A percentile compares a stretch with the other conserved stretches of the same genome.
Conservation (phyloP, 768 basidiomycete species). For the Russula vinacea region DNA sequence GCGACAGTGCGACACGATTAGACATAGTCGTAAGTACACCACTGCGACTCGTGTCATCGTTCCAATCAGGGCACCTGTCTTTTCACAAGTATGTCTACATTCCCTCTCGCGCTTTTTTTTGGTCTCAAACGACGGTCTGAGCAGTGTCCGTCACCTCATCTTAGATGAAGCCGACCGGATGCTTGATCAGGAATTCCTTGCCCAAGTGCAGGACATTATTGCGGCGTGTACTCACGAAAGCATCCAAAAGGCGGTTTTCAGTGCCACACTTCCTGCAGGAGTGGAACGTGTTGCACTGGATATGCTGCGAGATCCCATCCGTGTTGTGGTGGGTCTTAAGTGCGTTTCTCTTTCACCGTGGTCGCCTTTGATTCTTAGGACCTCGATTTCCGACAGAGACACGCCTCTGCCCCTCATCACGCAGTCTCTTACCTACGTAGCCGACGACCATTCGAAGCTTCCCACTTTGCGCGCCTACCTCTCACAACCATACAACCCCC, state of each 20-base stretch:
- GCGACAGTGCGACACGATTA: conserved; percentile 35
- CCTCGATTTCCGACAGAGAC: conserved; percentile 54
- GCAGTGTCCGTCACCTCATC: conserved; percentile 79
- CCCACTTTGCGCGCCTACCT: conserved; percentile 82
- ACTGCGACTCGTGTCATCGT: conserved; percentile 75
- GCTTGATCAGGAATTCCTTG: conserved; percentile 82
- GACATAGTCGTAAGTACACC: conserved; percentile 95
- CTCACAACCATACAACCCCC: conserved; percentile 80
- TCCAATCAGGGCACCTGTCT: conserved; percentile 64
- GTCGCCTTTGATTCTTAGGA: background rate
- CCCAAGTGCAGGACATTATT: conserved; percentile 85
- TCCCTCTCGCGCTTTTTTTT: background rate
- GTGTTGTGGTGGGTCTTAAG: conserved; percentile 97
- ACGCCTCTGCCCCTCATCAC: conserved; percentile 88
- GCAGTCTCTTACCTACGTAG: conserved; percentile 88
- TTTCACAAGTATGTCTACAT: conserved; percentile 63
- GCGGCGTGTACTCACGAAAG: conserved; percentile 65
- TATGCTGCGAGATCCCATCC: conserved; percentile 80
- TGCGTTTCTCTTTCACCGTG: conserved; percentile 41
- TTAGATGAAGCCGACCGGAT: conserved; percentile 92
- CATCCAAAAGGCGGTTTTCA: conserved; percentile 87
- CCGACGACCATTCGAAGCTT: conserved; percentile 91
- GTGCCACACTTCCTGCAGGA: conserved; percentile 88
- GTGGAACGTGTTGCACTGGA: conserved; percentile 84
- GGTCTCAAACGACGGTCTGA: conserved; percentile 21